Evolutionary conservation across 192 early-diverging fungal species (phyloP), one percentile per base, ranked within the genome.

Genomic region (Cladochytrium replicatum): DNA sequence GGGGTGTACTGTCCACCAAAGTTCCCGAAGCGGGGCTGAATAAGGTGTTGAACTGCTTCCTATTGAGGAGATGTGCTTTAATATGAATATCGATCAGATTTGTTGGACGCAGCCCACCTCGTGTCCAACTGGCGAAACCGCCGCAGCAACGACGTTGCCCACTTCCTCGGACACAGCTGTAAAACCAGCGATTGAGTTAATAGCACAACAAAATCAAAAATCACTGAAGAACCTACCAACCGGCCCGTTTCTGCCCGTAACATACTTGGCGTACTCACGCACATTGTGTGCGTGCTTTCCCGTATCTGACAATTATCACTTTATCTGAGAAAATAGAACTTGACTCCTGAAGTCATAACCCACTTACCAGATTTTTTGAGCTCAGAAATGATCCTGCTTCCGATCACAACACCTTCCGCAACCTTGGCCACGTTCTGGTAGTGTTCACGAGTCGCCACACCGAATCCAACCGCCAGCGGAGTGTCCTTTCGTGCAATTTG

Each of bases 1-100:
- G 95, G 90, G 4, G 95, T 87, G 66, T 99, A 99, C 57, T 89
- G 90, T 15, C 95, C 95, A 57, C 95, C 95, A 66, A 88, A 99
- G 29, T 88, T 78, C 52, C 95, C 95, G 58, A 89, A 99, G 21
- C 91, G 84, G 41, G 82, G 64, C 3, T 80, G 70, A 4, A 93
- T 58, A 43, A 72, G 54, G 43, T 86, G 72, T n/a, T n/a, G n/a
- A n/a, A n/a, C n/a, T n/a, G n/a, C n/a, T n/a, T n/a, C n/a, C n/a
- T n/a, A n/a, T n/a, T n/a, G n/a, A n/a, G n/a, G n/a, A n/a, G n/a
- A n/a, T n/a, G n/a, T n/a, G n/a, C n/a, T n/a, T n/a, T n/a, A n/a
- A n/a, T n/a, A n/a, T n/a, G n/a, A n/a, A n/a, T n/a, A n/a, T n/a
- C n/a, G n/a, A n/a, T n/a, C n/a, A n/a, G n/a, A n/a, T n/a, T n/a